Percentiles rank a stretch among this genome's conserved stretches.
These are phyloP conservation scores for Zanthoxylum bungeanum DNA, from an alignment of 345 rosid genomes.

Conservation along the genomic window DNA sequence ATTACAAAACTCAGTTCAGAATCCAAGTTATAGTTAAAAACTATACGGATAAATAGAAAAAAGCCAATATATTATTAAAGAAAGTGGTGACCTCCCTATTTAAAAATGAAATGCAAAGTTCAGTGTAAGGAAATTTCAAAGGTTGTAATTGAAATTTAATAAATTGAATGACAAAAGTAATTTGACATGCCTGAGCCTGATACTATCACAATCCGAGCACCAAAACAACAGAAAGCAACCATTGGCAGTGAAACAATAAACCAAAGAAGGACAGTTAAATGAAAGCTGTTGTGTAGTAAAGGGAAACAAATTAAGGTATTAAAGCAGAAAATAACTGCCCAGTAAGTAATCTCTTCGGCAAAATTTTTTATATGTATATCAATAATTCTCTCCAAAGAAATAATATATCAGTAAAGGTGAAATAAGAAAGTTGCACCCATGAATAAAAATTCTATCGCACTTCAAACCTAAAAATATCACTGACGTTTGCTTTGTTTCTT, in stretches of 20 bases:
- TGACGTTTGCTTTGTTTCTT: not conserved
- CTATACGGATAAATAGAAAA: no score
- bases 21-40: no score
- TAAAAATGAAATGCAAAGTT: no score
- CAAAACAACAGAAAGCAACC: not conserved
- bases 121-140: no score
- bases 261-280: not conserved
- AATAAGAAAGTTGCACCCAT: not conserved
- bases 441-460: not conserved
- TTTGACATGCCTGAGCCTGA: no score
- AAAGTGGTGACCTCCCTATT: no score
- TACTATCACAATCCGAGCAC: no score
- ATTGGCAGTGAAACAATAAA: not conserved
- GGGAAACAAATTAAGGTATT: not conserved
- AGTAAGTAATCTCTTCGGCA: not conserved
- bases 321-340: not conserved
- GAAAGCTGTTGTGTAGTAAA: not conserved
- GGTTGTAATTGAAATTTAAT: no score
- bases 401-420: not conserved
- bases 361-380: constrained; percentile 11
- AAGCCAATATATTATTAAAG: no score
- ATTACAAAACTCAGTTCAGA: no score
- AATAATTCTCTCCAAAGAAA: not conserved
- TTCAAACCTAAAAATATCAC: constrained; percentile 5
- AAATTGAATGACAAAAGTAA: no score